Evolutionary conservation across 1,284 basidiomycete genomes (phyloP), one percentile per base, ranked within the genome.

Genomic region (Vanrija humicola): DNA sequence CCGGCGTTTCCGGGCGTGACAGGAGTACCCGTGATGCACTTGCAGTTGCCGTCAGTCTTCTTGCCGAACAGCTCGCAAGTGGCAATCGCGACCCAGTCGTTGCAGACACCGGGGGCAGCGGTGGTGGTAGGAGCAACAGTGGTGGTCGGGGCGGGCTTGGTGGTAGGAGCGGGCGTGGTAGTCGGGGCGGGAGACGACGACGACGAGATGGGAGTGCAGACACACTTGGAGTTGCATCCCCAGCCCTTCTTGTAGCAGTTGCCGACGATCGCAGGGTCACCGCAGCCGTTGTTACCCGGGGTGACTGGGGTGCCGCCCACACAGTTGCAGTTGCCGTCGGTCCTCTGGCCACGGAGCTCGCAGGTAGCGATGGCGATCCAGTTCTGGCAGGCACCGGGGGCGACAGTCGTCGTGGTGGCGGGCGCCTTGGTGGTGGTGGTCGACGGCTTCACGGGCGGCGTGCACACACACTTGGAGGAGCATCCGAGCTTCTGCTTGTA

Each of bases 251-350:
- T 34, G 34, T 34, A 34, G 34, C 34, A 34, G 34, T 8, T 34
- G 34, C 34, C 34, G 34, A 34, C 34, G 12, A 34, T 34, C 9
- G 34, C 34, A 12, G 34, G 34, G 34, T 34, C 34, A 15, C 34
- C 34, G 5, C 34, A 34, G 14, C 34, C 55, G 16, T 12, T 12
- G 34, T 34, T 34, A 14, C 34, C 34, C 5, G 34, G 34, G 34
- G 34, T 34, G 34, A 34, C 34, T 5, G 34, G 34, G 34, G 34
- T 34, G 3, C 34, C 34, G 12, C 9, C 8, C 3, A 45, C 16
- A 19, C 54, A 55, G 3, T 45, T 21, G 48, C 54, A 55, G 25
- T 46, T 40, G 23, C 21, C 48, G 38, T 55, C 42, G 16, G 26
- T 23, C 39, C 21, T 50, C 44, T 46, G 39, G 48, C 48, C 48